Evolutionary conservation across 768 basidiomycete species (phyloP), one percentile per base, ranked within the genome.

Genomic region (Lentinus tigrinus): DNA sequence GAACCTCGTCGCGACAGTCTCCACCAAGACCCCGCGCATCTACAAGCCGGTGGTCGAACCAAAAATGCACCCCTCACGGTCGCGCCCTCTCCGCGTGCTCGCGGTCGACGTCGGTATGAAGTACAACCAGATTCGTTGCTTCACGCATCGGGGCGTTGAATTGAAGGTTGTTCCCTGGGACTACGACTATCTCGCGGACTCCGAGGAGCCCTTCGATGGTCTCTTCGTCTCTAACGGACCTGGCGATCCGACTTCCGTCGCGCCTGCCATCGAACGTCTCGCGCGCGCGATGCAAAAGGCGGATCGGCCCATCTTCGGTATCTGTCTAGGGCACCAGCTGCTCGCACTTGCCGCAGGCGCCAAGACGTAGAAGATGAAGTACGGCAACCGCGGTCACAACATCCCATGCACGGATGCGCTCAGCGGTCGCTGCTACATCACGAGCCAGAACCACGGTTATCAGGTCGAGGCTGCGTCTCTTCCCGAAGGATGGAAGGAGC

Each of bases 51-150:
- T 79, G 9, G 71, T 72, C 37, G 69, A 69, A n/a, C 78, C 84
- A 23, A 82, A 77, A 52, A 70, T 84, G 34, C 92, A 97, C 69
- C 89, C 92, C 2, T 87, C 85, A 1, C 91, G 91, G 11, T 46
- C 47, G 28, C 85, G 95, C 49, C 75, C 84, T 0, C 70, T 98
- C 28, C 89, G 97, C 59, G 83, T 99, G 27, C 69, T 99, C 16
- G 94, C 93, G 5, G 76, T 98, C 57, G 97, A 99, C 71, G 96
- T 98, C 50, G 97, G 97, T n/a, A 98, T 98, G 93, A 99, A 99
- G 75, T 97, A 91, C 78, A 98, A 98, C 74, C 97, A 99, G 74
- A 95, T 98, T 65, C 84, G 97, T 34, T 99, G 97, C 78, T 98
- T 99, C 76, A 85, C 84, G 42, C 79, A 85, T 37, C 89, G 97